Conservation (phyloP, 345 rosid species). For the Eucalyptus tenuipes region DNA sequence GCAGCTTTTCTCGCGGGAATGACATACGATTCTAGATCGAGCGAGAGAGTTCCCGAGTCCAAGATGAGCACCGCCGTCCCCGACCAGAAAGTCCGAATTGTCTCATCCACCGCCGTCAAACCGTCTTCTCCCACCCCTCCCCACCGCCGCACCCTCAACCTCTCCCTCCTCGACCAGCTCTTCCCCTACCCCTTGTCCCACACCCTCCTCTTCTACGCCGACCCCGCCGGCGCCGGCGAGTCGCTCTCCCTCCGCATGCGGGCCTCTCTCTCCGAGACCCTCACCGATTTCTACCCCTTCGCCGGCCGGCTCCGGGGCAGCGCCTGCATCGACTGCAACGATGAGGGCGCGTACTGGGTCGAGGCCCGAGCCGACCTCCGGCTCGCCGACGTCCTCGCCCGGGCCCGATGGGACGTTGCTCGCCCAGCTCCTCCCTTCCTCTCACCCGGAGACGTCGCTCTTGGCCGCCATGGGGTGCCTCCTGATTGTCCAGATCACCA, state of each 20-base stretch:
- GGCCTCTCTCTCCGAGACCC: not conserved
- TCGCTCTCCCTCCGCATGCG: not conserved
- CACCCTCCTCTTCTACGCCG: not conserved
- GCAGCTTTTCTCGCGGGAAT: too few species aligned
- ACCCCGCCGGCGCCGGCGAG: not conserved
- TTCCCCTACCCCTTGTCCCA: conserved; percentile 8
- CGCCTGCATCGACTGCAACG: not conserved
- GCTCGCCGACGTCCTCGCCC: not conserved
- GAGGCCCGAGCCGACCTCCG: not conserved
- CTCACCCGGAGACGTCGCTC: not conserved
- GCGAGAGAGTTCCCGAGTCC: not conserved
- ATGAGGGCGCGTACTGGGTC: not conserved
- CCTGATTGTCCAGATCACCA: not conserved
- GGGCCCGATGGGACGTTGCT: not conserved
- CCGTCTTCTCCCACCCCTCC: conserved; percentile 14
- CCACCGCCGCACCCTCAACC: not conserved
- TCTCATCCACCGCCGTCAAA: not conserved
- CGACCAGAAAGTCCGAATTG: not conserved
- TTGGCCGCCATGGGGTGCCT: not conserved
- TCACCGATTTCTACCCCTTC: not conserved
- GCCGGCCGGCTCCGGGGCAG: not conserved
- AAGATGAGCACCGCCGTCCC: not conserved
- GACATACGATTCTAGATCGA: too few species aligned
- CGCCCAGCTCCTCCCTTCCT: not conserved
- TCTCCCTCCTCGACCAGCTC: conserved; percentile 24